Percentiles rank a stretch among this genome's conserved stretches.
phyloP scores from a whole-genome alignment of 805 yeast genomes.

The Saccharomycopsis babjevae region DNA sequence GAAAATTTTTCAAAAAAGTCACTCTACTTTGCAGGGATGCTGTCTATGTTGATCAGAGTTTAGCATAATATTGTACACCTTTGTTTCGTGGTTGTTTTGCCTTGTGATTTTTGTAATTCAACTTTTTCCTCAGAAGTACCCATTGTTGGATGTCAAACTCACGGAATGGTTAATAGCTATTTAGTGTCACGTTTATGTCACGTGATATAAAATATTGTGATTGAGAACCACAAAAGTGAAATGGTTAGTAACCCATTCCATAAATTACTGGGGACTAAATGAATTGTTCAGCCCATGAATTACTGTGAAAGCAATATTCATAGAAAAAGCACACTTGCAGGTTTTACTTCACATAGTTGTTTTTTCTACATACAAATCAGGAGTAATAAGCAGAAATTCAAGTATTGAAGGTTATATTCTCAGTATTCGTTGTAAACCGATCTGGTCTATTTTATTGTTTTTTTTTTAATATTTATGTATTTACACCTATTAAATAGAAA shows the following conservation, averaged over 20 bases:
- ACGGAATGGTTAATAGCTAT: no score
- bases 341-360: not conserved
- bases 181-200: not conserved
- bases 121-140: no score
- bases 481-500: not conserved
- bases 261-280: not conserved
- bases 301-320: not conserved
- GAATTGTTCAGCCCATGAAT: not conserved
- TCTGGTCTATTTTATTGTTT: no score
- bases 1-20: conserved; percentile 50
- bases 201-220: no score
- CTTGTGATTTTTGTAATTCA: no score
- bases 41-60: conserved; percentile 31
- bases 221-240: not conserved
- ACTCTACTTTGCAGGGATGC: conserved; percentile 49
- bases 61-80: not conserved
- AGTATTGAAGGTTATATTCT: not conserved
- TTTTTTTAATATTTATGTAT: not conserved
- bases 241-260: not conserved
- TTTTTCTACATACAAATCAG: not conserved
- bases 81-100: no score
- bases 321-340: not conserved
- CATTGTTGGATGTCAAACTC: no score
- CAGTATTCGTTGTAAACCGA: no score
- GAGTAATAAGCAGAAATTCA: not conserved